Evolutionary conservation across 2,329 filamentous ascomycete genomes (phyloP).

Genomic region (Aspergillus arachidicola): DNA sequence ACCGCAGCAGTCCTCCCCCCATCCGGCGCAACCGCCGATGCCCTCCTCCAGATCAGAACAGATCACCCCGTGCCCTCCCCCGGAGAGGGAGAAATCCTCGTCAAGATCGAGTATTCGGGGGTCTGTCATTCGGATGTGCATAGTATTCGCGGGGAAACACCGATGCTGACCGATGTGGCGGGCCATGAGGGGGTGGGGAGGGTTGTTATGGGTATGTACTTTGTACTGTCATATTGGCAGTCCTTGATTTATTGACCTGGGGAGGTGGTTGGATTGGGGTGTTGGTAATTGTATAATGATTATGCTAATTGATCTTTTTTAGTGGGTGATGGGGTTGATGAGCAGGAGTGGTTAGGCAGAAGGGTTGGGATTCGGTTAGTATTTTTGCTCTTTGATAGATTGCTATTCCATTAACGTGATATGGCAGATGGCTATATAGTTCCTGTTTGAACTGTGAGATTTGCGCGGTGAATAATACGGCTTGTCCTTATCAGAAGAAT

Average conservation of each 20-base stretch:
- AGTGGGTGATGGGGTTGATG: conserved; percentile 34
- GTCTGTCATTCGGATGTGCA: conserved; percentile 53
- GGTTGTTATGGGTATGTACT: conserved; percentile 39
- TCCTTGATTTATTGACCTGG: too few species aligned
- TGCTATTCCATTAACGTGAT: neutral
- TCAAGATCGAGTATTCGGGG: conserved; percentile 52
- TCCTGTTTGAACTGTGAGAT: conserved; percentile 43
- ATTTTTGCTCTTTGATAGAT: conserved; percentile 1
- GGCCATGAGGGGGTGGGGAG: conserved; percentile 52
- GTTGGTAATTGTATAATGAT: neutral
- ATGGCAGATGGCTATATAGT: conserved; percentile 42
- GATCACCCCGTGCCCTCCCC: conserved; percentile 41
- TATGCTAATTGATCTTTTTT: neutral
- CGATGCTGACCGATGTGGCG: conserved; percentile 49
- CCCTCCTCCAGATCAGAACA: conserved; percentile 27
- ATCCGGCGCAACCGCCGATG: conserved; percentile 21
- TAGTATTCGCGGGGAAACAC: conserved; percentile 46
- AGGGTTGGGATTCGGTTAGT: conserved; percentile 37
- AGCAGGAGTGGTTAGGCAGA: conserved; percentile 32
- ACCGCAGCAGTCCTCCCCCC: conserved; percentile 35
- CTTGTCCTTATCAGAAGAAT: conserved; percentile 42
- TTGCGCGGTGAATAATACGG: conserved; percentile 41
- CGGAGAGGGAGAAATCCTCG: conserved; percentile 44
- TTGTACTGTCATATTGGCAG: neutral
- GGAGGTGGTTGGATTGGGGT: too few species aligned